Base-by-base conservation (phyloP, 2,329 filamentous ascomycete species). In the Fusarium ramigenum region DNA sequence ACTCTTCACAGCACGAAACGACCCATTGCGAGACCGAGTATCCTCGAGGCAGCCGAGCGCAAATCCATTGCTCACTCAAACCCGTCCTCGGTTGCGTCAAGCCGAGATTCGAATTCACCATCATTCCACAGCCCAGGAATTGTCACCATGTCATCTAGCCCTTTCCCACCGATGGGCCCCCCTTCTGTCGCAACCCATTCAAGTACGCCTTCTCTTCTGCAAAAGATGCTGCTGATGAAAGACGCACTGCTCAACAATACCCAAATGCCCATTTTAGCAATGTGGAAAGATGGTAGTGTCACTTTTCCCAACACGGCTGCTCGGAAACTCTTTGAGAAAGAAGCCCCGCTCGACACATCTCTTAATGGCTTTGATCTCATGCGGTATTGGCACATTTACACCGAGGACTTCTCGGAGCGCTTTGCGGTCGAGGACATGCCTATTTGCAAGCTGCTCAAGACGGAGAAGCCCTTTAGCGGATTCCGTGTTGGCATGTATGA, bases 231-330 rank as follows among this genome's bases (percentile, higher is more conserved):
- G 12, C 85, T 91, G 57, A 89, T 96, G 84, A 95, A 95, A 80
- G 93, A 95, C 78, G 92, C 93, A 2, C 85, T 95, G 25, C 83
- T 96, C 11, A 92, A 94, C 78, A 93, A 90, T 43, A 93, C 93
- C 32, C 88, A 90, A 69, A 90, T 93, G 78, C 93, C 93, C 1
- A 91, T 94, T 28, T 84, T 95, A 49, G 91, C 92, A 30, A 93
- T 95, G 90, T 95, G 93, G 93, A 92, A 91, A 78, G 93, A 96
- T 73, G 90, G 92, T 60, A 92, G 89, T 53, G 90, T 94, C 52
- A 91, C 89, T 1, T 90, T 94, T 47, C 91, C 93, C 8, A 96
- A 96, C 77, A 89, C 88, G 74, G 92, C 92, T 8, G 88, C 88
- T 18, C 83, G 87, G 18, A 80, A 82, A 8, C 80, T 92, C n/a